These are phyloP conservation scores for Solanum neorickii DNA, from an alignment of 257 asterid genomes.

Conservation along the genomic window DNA sequence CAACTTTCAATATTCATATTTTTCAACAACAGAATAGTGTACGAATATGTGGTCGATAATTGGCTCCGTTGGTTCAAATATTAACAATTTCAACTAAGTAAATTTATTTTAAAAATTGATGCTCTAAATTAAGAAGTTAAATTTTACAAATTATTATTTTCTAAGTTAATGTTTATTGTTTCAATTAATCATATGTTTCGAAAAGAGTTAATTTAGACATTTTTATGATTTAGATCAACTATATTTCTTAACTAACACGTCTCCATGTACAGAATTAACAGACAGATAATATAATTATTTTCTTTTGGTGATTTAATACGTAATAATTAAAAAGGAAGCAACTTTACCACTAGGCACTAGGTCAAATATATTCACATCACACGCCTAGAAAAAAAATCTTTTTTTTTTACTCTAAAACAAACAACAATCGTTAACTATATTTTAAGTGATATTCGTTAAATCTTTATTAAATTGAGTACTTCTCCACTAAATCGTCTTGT, in stretches of 20 bases:
- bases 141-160: neutral
- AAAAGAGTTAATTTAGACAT: neutral
- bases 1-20: neutral
- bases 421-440: neutral
- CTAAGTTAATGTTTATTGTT: neutral
- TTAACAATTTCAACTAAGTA: neutral
- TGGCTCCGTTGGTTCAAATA: neutral
- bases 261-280: too few species aligned
- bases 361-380: too few species aligned
- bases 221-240: neutral
- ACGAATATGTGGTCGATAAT: neutral
- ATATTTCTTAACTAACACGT: neutral
- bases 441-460: neutral
- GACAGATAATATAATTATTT: neutral
- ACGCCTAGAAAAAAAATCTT: neutral
- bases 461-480: neutral
- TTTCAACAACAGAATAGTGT: neutral
- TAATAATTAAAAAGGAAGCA: neutral
- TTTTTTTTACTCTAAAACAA: neutral
- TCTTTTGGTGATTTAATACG: neutral
- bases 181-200: neutral
- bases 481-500: neutral
- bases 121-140: neutral
- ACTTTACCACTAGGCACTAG: neutral
- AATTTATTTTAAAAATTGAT: neutral